A percentile compares a stretch with the other conserved stretches of the same genome.
Conservation (phyloP, 805 yeast species). For the Citeromyces matritensis region DNA sequence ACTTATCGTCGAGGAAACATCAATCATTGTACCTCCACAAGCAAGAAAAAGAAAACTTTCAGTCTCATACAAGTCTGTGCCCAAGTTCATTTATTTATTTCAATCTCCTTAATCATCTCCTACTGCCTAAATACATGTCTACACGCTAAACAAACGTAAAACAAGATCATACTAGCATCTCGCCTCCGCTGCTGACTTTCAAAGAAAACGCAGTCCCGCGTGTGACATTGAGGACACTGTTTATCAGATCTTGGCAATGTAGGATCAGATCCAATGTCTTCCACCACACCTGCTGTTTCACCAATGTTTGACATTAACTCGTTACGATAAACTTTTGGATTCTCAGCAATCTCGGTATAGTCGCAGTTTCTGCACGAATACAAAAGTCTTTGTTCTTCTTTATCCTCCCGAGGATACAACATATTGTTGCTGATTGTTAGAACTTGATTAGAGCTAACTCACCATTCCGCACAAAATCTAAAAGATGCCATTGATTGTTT, state of each 20-base stretch:
- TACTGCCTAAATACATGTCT: slow-evolving; percentile 45
- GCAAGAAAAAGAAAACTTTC: no score
- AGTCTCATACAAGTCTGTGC: no score
- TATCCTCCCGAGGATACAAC: slow-evolving; percentile 96
- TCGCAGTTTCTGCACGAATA: slow-evolving; percentile 93
- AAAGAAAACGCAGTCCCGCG: slow-evolving; percentile 87
- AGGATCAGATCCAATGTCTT: slow-evolving; percentile 94
- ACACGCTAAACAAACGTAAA: slow-evolving; percentile 84
- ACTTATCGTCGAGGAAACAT: no score
- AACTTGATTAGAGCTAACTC: slow-evolving; percentile 1
- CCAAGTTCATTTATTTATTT: background rate
- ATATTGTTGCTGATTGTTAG: slow-evolving; percentile 57
- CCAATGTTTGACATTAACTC: slow-evolving; percentile 86
- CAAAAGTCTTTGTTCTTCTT: slow-evolving; percentile 55
- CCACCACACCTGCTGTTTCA: slow-evolving; percentile 94
- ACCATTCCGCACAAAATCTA: slow-evolving; percentile 86
- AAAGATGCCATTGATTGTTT: slow-evolving; percentile 62
- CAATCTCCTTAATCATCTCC: background rate
- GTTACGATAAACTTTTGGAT: slow-evolving; percentile 80
- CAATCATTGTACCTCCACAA: no score
- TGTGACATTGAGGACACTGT: slow-evolving; percentile 82
- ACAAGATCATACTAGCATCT: slow-evolving; percentile 90
- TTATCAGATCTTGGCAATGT: slow-evolving; percentile 92
- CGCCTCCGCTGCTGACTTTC: slow-evolving; percentile 92
- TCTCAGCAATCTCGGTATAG: slow-evolving; percentile 82